phyloP scores from a whole-genome alignment of 2,329 filamentous ascomycete genomes.

The Neonectria magnoliae region DNA sequence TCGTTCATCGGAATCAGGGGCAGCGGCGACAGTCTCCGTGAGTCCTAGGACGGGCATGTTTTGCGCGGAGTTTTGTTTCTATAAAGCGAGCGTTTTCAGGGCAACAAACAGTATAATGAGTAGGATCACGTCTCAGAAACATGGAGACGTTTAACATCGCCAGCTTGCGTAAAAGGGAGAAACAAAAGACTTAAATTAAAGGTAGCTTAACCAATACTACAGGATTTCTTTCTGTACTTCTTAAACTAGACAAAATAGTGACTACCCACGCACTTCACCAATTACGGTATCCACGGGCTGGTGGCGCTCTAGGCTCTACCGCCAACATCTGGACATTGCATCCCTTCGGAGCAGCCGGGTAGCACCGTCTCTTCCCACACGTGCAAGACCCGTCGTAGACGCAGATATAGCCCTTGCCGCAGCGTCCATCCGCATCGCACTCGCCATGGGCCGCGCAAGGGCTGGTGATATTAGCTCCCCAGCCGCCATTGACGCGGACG shows the following conservation, averaged over 20 bases:
- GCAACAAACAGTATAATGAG: background rate
- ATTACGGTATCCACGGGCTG: background rate
- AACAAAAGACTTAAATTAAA: background rate
- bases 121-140: background rate
- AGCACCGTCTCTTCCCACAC: constrained; percentile 33
- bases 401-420: constrained; percentile 23
- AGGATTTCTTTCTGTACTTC: background rate
- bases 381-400: constrained; percentile 31
- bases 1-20: constrained; percentile 6
- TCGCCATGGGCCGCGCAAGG: constrained; percentile 30
- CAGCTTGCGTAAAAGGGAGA: background rate
- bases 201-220: background rate
- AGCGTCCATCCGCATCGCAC: constrained; percentile 25
- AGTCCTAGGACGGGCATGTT: background rate
- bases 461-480: constrained; percentile 20
- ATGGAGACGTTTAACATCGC: constrained; percentile 7
- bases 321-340: constrained; percentile 18
- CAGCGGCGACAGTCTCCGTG: background rate
- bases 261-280: background rate
- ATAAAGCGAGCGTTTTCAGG: background rate
- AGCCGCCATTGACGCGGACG: constrained; percentile 22
- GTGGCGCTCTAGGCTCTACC: constrained; percentile 5
- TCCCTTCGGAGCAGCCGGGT: constrained; percentile 24
- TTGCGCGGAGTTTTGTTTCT: background rate
- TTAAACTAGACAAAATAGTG: background rate